A percentile compares a stretch with the other conserved stretches of the same genome.
Evolutionary conservation across 345 rosid species (phyloP).

Genomic region (Anacardium occidentale): DNA sequence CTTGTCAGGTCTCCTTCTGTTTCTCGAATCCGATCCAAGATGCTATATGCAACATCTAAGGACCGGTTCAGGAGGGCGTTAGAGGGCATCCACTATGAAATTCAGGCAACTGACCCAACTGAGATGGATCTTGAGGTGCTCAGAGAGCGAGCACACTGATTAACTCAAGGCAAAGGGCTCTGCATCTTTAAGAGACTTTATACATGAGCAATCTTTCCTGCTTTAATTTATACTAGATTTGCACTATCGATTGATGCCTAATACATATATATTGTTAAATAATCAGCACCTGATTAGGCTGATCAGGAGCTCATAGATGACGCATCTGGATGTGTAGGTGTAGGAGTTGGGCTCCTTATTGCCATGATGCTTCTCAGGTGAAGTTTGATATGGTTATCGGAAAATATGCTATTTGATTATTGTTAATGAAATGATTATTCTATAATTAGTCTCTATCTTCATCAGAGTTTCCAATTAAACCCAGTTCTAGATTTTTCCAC

Average conservation of each 20-base stretch:
- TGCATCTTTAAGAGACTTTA: background rate
- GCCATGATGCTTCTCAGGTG: conserved; percentile 55
- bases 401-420: conserved; percentile 7
- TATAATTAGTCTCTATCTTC: conserved; percentile 5
- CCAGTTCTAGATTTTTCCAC: too few relatives aligned
- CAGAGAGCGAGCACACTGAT: conserved; percentile 37
- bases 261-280: conserved; percentile 23
- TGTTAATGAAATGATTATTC: conserved; percentile 22
- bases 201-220: conserved; percentile 7
- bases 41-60: conserved; percentile 44
- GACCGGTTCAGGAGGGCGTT: conserved; percentile 38
- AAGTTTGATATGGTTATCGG: conserved; percentile 16
- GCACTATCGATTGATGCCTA: conserved; percentile 8
- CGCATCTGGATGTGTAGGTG: conserved; percentile 4
- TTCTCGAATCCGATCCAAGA: conserved; percentile 37
- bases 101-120: conserved; percentile 43
- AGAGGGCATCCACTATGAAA: conserved; percentile 39
- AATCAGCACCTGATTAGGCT: conserved; percentile 43
- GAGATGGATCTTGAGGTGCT: conserved; percentile 44
- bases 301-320: conserved; percentile 34
- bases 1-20: conserved; percentile 34
- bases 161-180: background rate
- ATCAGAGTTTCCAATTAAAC: background rate
- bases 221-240: conserved; percentile 17
- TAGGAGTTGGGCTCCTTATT: conserved; percentile 25